A percentile compares a stretch with the other conserved stretches of the same genome.
Conservation (phyloP, 495 filamentous ascomycete species). For the Trichodelitschia bisporula region DNA sequence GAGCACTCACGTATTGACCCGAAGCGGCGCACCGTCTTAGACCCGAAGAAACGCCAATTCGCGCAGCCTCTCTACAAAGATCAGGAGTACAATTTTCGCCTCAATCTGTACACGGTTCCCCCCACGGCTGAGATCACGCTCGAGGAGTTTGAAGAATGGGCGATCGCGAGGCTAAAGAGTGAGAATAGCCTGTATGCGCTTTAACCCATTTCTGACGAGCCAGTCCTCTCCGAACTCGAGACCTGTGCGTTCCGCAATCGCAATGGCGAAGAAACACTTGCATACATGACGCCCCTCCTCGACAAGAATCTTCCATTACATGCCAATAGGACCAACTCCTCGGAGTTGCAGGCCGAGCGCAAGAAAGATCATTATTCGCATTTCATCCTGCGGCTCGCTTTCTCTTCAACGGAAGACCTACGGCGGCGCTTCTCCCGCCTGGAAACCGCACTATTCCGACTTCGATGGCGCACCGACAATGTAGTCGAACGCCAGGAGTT, state of each 20-base stretch:
- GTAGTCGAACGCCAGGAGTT: constrained; percentile 44
- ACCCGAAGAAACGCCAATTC: constrained; percentile 73
- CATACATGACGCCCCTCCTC: constrained; percentile 56
- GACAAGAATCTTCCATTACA: constrained; percentile 69
- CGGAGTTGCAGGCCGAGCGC: constrained; percentile 41
- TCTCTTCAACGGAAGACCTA: constrained; percentile 73
- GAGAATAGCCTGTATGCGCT: constrained; percentile 6
- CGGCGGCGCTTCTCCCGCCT: constrained; percentile 68
- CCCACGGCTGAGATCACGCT: constrained; percentile 88
- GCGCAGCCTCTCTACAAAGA: constrained; percentile 43
- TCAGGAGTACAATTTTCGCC: constrained; percentile 53
- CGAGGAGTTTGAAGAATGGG: constrained; percentile 98
- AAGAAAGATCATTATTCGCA: constrained; percentile 96
- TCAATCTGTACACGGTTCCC: constrained; percentile 78
- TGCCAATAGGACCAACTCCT: constrained; percentile 40
- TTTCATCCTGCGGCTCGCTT: constrained; percentile 88
- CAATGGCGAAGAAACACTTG: constrained; percentile 45
- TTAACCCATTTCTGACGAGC: neutral
- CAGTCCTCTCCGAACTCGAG: constrained; percentile 88
- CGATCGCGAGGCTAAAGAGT: constrained; percentile 77
- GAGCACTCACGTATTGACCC: constrained; percentile 35
- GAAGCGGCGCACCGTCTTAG: constrained; percentile 48
- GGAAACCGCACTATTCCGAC: constrained; percentile 67
- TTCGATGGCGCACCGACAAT: constrained; percentile 53
- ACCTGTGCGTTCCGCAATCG: constrained; percentile 89